Evolutionary conservation across 305 asterid species (phyloP).

Genomic region (Petunia hybrid): DNA sequence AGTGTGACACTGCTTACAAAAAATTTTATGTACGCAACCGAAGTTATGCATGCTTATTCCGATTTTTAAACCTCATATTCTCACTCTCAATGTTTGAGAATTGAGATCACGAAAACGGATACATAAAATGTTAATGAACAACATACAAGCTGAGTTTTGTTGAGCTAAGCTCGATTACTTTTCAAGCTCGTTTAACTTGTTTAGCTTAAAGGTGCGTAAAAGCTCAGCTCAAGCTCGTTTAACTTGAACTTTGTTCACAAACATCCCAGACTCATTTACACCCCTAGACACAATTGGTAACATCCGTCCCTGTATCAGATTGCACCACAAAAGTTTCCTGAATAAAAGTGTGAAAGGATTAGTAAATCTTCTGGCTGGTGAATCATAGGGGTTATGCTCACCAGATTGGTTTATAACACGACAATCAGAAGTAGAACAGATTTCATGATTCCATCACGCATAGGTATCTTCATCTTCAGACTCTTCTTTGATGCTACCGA

Average conservation of each 20-base stretch:
- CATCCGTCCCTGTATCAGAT: not conserved
- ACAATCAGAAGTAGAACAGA: constrained; percentile 45
- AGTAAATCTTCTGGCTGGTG: constrained; percentile 17
- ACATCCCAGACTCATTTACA: not conserved
- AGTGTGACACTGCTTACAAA: too few species aligned
- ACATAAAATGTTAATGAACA: not conserved
- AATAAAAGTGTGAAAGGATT: constrained; percentile 7
- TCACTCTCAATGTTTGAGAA: not conserved
- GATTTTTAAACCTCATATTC: too few species aligned
- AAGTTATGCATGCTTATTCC: too few species aligned
- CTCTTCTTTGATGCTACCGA: constrained; percentile 7
- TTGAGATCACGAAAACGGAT: not conserved
- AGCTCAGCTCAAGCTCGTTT: constrained; percentile 23
- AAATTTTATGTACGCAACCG: too few species aligned
- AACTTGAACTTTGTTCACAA: not conserved
- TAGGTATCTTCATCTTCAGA: constrained; percentile 33
- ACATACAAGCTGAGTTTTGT: constrained; percentile 10
- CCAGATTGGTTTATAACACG: constrained; percentile 23
- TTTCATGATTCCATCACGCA: constrained; percentile 40
- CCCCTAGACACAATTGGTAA: constrained; percentile 25
- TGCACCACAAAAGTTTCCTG: not conserved
- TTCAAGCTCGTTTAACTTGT: not conserved
- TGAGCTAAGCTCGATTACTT: not conserved
- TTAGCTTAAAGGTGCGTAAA: not conserved
- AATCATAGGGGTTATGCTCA: not conserved